Base-by-base conservation (phyloP, 345 rosid species). In the Pugionium dolabratum region DNA sequence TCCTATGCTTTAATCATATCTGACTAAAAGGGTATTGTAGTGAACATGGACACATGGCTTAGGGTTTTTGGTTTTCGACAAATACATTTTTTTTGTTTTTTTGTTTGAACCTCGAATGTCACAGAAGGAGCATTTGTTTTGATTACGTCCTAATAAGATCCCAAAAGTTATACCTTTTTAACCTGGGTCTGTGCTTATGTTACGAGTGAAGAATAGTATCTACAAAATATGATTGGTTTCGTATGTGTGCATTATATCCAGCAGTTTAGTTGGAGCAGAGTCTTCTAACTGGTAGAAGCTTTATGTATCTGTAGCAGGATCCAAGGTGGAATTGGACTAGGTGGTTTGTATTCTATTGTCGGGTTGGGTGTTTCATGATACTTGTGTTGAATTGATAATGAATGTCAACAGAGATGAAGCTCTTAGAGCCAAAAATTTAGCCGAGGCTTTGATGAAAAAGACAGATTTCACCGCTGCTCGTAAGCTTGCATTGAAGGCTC, bases 391-490 rank as follows among this genome's bases (percentile, higher is more conserved):
- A 10, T 26, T 61, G 71, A 43, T 35, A 41, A 94, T 90, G 99
- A 91, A 76, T 50, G 78, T 87, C 79, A 88, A 94, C 71, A 90
- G 83, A 72, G 97, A 88, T 62, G 99, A 90, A 87, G 99, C 99
- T 69, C 49, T 86, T 55, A 85, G 93, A 74, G 91, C 91, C 73
- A 86, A 75, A 78, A 81, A 28, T 6, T 57, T 85, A 41, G 99
- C 99, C 1, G 93, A 84, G 77, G 75, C 46, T 49, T 82, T 79
- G 75, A 82, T 94, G 97, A 76, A 76, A 57, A 81, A 64, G 56
- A 59, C 75, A 53, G 91, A 94, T 46, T 94, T 85, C 72, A 35
- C 41, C 0, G 79, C 69, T 37, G 99, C 97, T 56, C 95, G 84
- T 62, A 93, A 71, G 74, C 55, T 86, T 67, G 87, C 79, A 1